Evolutionary conservation across 345 rosid species (phyloP).

Genomic region (Carallia brachiata): DNA sequence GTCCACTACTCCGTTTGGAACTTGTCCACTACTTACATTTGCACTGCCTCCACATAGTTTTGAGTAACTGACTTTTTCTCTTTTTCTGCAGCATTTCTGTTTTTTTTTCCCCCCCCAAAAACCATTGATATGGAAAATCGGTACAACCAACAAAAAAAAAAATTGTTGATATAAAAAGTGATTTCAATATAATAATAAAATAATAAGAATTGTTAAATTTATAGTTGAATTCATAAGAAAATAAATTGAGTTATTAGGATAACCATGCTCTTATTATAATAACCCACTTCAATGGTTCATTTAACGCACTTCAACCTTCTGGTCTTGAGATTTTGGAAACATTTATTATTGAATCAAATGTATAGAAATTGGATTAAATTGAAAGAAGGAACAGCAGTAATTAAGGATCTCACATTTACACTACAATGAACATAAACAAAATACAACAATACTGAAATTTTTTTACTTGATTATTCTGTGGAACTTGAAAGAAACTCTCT

Average conservation of each 20-base stretch:
- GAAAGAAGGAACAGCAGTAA: too few relatives aligned
- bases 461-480: constrained; percentile 10
- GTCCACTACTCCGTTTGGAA: not conserved
- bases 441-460: constrained; percentile 13
- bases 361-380: not conserved
- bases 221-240: too few relatives aligned
- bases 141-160: too few relatives aligned
- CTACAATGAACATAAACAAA: constrained; percentile 11
- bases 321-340: not conserved
- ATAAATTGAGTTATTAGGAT: too few relatives aligned
- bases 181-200: too few relatives aligned
- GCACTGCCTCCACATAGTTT: not conserved
- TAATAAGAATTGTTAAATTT: too few relatives aligned
- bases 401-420: constrained; percentile 11
- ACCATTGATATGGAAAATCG: too few relatives aligned
- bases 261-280: too few relatives aligned
- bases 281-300: too few relatives aligned
- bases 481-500: constrained; percentile 1
- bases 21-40: not conserved
- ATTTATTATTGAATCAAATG: not conserved
- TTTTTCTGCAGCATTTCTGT: not conserved
- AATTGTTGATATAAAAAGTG: too few relatives aligned
- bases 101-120: not conserved
- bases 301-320: too few relatives aligned
- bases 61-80: not conserved